These are phyloP conservation scores for Triticum dicoccoides DNA, from an alignment of 176 grass and related monocot species.

Conservation along the genomic window DNA sequence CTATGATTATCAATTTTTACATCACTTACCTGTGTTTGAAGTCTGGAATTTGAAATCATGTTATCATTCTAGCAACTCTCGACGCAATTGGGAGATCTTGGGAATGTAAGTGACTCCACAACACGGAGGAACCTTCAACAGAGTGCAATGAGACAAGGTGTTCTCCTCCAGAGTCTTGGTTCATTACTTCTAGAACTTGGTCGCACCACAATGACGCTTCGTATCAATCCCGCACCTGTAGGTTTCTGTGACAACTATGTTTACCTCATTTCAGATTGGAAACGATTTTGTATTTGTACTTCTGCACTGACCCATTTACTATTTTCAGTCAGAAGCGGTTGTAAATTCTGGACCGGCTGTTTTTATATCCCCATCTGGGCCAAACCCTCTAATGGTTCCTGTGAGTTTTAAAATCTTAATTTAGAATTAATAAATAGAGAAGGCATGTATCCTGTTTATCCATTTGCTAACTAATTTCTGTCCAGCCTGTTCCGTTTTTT, in stretches of 20 bases:
- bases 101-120: slow-evolving; percentile 49
- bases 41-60: slow-evolving; percentile 20
- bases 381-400: slow-evolving; percentile 98
- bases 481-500: slow-evolving; percentile 90
- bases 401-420: slow-evolving; percentile 44
- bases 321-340: slow-evolving; percentile 74
- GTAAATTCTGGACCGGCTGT: slow-evolving; percentile 92
- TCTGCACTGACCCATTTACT: slow-evolving; percentile 19
- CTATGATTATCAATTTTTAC: slow-evolving; percentile 20
- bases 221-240: slow-evolving; percentile 61
- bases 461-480: slow-evolving; percentile 37
- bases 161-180: slow-evolving; percentile 74
- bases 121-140: slow-evolving; percentile 61
- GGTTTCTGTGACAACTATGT: slow-evolving; percentile 23
- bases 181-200: slow-evolving; percentile 96
- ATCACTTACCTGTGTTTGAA: slow-evolving; percentile 2
- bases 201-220: slow-evolving; percentile 76
- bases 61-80: slow-evolving; percentile 65
- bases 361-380: slow-evolving; percentile 90
- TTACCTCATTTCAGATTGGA: slow-evolving; percentile 11
- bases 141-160: slow-evolving; percentile 46
- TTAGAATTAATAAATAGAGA: slow-evolving; percentile 24
- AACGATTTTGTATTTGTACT: slow-evolving; percentile 17
- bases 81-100: slow-evolving; percentile 56
- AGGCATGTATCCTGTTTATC: neutral